Evolutionary conservation across 108 stramenopile genomes (phyloP), one percentile per base, ranked within the genome.

Genomic region (Cyclotella distinguenda): DNA sequence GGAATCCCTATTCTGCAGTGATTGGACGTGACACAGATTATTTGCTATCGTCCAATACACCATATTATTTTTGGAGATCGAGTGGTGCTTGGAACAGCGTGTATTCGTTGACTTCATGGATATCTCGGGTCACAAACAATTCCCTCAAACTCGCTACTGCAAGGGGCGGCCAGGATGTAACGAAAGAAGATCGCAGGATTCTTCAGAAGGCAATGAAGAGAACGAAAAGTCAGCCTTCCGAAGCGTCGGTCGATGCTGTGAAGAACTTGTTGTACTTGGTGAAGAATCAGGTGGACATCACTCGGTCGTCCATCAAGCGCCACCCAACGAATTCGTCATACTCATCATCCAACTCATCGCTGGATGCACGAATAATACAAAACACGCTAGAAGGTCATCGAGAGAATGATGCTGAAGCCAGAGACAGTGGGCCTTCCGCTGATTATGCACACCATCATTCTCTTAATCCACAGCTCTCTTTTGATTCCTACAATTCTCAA

Each of bases 1-100:
- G 63, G 43, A 64, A 64, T 30, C 63, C 72, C 10, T 65, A 61
- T 38, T 60, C 60, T 34, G 60, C 64, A 10, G 64, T 65, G 40
- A 73, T 65, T 59, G 64, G 72, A 15, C 57, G 63, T 11, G 57
- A 58, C 30, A 58, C 45, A 4, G 67, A 68, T 58, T 58, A 58
- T 49, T 58, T 68, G 23, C 13, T 58, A 47, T 46, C 67, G n/a
- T 42, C 55, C 22, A 56, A 56, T 19, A 56, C 35, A 18, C 4
- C 55, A 0, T 56, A 36, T n/a, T n/a, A n/a, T 21, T 56, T 56
- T 39, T 56, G 50, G 50, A 30, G 27, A 15, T 7, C 27, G 4
- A 16, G 33, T 16, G 31, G 6, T 31, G n/a, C 31, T 36, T 30
- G 23, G 13, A 33, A 16, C 6, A 31, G 26, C 26, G 22, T 27